A percentile compares a stretch with the other conserved stretches of the same genome.
These are phyloP conservation scores for Colletotrichum scovillei DNA, from an alignment of 2,329 filamentous ascomycete genomes.

Conservation along the genomic window DNA sequence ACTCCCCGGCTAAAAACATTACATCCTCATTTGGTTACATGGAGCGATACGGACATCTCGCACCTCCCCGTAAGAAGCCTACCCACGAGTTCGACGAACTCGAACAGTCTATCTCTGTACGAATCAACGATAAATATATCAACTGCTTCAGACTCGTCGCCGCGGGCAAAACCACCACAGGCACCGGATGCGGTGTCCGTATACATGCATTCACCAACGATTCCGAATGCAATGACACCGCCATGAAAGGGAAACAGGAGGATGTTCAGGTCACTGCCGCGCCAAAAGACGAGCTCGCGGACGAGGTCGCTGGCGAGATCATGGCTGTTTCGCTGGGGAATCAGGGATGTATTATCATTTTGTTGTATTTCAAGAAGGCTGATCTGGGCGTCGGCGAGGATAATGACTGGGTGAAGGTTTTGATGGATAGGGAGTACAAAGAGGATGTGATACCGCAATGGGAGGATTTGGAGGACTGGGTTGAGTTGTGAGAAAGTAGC, in stretches of 20 bases:
- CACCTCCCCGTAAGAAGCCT: not conserved
- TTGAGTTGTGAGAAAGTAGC: not conserved
- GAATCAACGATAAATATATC: not conserved
- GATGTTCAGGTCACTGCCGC: not conserved
- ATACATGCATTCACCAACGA: not conserved
- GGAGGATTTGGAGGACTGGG: not conserved
- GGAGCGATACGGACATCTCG: not conserved
- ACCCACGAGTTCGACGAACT: not conserved
- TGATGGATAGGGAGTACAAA: not conserved
- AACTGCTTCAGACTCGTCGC: not conserved
- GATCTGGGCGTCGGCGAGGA: not conserved
- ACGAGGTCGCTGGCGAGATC: not conserved
- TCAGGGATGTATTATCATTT: not conserved
- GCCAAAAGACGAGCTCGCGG: not conserved
- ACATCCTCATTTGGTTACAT: not conserved
- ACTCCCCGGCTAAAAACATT: not conserved
- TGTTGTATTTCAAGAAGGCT: not conserved
- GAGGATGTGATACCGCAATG: not conserved
- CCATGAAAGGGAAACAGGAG: not conserved
- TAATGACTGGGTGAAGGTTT: not conserved
- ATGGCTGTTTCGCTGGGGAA: not conserved
- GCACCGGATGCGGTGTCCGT: not conserved
- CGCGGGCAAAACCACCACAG: not conserved
- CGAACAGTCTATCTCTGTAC: not conserved
- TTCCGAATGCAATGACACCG: not conserved